Percentiles rank a stretch among this genome's conserved stretches.
Conservation (phyloP, 1,139 yeast species). For the Yarrowia galli region DNA sequence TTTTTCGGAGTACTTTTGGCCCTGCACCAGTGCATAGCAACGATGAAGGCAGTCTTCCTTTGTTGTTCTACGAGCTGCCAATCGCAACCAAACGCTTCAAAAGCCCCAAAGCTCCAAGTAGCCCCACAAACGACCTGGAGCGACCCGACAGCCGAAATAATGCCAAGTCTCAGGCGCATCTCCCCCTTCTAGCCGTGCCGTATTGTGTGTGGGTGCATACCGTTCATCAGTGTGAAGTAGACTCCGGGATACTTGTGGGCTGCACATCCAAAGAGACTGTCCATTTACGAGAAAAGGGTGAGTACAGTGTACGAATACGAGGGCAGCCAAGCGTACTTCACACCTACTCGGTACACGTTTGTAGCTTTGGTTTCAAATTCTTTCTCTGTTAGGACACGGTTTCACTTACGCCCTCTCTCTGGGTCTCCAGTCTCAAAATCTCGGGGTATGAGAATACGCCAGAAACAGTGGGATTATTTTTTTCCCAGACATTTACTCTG, state of each 20-base stretch:
- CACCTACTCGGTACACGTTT: no score
- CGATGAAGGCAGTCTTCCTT: not conserved
- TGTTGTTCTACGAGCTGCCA: no score
- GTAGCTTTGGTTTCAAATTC: no score
- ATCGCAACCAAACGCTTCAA: no score
- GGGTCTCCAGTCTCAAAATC: not conserved
- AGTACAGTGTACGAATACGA: not conserved
- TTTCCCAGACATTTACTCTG: slow-evolving; percentile 1
- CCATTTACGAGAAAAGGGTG: no score
- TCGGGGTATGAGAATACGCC: not conserved
- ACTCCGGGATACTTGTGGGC: not conserved
- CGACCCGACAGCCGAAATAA: not conserved
- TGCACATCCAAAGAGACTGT: not conserved
- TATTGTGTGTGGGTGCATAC: not conserved
- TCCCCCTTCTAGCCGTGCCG: slow-evolving; percentile 30
- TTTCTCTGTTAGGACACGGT: no score
- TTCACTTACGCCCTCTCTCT: no score
- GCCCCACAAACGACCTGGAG: not conserved
- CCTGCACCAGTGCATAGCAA: slow-evolving; percentile 21
- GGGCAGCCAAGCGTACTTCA: not conserved
- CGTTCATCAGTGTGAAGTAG: not conserved
- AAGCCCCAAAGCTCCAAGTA: no score
- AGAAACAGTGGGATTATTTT: not conserved
- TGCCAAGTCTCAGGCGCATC: slow-evolving; percentile 18
- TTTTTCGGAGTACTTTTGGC: not conserved